Base-by-base conservation (phyloP, 2,329 filamentous ascomycete species). In the Eurotiales sp. region DNA sequence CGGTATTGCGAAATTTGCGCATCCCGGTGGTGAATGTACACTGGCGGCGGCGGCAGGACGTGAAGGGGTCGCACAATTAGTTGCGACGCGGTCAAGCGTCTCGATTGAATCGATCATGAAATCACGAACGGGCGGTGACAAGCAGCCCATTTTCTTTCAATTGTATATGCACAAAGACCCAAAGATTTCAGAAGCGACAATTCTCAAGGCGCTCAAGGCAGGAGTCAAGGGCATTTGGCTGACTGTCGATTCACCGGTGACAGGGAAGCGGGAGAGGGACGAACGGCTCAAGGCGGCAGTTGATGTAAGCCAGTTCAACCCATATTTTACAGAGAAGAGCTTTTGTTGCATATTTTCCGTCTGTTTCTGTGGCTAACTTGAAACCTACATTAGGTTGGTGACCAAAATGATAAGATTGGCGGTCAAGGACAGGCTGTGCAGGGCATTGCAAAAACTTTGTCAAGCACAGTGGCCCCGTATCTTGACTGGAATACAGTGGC, bases 1-100 rank as follows among this genome's bases (percentile, higher is more conserved):
- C 0, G 73, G 69, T 0, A 69, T 74, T 55, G 73, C 72, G 12
- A 71, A 70, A 39, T 64, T 76, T 14, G 71, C 72, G 0, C 71
- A 76, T 54, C 63, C 67, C 2, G 67, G 72, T 6, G 74, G 72
- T 1, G 74, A 77, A 54, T 61, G 70, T 12, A 72, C 71, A 0
- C 64, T 74, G 8, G 70, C 71, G 11, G 58, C 63, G 29, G 72
- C 68, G 2, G 74, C 71, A 10, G 68, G 66, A 0, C 63, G 62
- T 11, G 64, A 67, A 39, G 64, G 65, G 0, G 54, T 72, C 5
- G 67, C 61, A 0, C 71, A 69, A 65, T 69, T 64, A 3, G 56
- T 69, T 52, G 65, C 67, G 2, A 72, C 65, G 4, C 64, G 70
- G 19, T 67, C 72, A 1, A 74, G 71, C 10, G 67, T 68, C 39